Evolutionary conservation across 148 eudicot species (phyloP).

Genomic region (Rhododendron molle): DNA sequence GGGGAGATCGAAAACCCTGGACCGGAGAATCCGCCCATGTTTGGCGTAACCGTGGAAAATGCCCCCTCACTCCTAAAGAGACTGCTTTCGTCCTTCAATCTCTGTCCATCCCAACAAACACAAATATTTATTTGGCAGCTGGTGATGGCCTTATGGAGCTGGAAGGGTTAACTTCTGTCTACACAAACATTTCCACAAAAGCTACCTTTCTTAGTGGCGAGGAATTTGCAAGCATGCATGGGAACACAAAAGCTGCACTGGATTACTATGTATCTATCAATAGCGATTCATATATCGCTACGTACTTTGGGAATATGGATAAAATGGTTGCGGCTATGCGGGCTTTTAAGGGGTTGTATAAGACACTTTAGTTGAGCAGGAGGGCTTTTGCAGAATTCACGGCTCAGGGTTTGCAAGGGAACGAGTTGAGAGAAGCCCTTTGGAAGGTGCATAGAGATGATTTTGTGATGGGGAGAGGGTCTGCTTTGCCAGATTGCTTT

Average conservation of each 20-base stretch:
- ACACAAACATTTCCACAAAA: slow-evolving; percentile 63
- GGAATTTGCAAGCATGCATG: slow-evolving; percentile 85
- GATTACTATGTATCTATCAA: slow-evolving; percentile 84
- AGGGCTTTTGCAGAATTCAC: slow-evolving; percentile 64
- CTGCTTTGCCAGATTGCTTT: slow-evolving; percentile 93
- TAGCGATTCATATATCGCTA: slow-evolving; percentile 78
- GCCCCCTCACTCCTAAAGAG: slow-evolving; percentile 92
- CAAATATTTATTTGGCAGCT: slow-evolving; percentile 86
- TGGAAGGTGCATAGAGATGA: slow-evolving; percentile 76
- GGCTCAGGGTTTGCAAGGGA: slow-evolving; percentile 50
- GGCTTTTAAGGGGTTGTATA: slow-evolving; percentile 62
- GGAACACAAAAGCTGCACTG: slow-evolving; percentile 95
- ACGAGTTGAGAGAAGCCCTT: slow-evolving; percentile 46
- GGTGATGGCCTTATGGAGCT: slow-evolving; percentile 95
- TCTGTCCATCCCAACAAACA: slow-evolving; percentile 65
- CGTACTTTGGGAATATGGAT: slow-evolving; percentile 96
- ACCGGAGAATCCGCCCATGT: slow-evolving; percentile 76
- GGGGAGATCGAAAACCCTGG: slow-evolving; percentile 82
- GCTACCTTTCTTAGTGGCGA: slow-evolving; percentile 52
- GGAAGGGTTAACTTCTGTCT: slow-evolving; percentile 66
- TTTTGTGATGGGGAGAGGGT: slow-evolving; percentile 76
- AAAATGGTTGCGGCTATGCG: slow-evolving; percentile 98
- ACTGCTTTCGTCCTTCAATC: slow-evolving; percentile 76
- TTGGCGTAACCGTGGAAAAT: slow-evolving; percentile 92
- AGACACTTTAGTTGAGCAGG: slow-evolving; percentile 71